Evolutionary conservation across 768 basidiomycete genomes (phyloP).

Genomic region (Tremella mesenterica): DNA sequence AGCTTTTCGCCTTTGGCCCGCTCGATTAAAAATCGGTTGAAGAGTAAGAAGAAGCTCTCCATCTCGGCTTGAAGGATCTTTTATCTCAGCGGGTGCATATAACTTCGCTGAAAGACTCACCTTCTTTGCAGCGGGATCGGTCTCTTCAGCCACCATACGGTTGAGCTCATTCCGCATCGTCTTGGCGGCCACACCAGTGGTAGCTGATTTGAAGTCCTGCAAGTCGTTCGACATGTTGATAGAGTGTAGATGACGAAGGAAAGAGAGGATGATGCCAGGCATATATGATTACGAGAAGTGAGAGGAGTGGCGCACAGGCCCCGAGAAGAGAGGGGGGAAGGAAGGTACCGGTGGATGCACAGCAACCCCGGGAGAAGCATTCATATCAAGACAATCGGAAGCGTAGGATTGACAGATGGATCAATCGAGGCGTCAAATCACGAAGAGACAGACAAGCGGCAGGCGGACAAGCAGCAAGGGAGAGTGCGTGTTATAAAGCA

Average conservation of each 20-base stretch:
- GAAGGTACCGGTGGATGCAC: no score
- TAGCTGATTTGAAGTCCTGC: conserved; percentile 88
- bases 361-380: neutral
- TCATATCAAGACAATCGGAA: neutral
- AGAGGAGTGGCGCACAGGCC: neutral
- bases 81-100: neutral
- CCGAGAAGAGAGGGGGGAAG: no score
- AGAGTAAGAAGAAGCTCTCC: conserved; percentile 91
- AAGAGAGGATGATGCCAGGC: no score
- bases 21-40: conserved; percentile 86
- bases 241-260: neutral
- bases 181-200: conserved; percentile 84
- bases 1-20: conserved; percentile 78
- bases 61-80: conserved; percentile 90
- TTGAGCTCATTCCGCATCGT: conserved; percentile 97
- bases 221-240: neutral
- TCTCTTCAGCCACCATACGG: conserved; percentile 77
- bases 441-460: neutral
- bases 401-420: neutral
- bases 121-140: conserved; percentile 72
- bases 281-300: neutral
- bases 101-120: conserved; percentile 46
- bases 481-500: neutral
- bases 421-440: neutral
- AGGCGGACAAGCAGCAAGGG: neutral